Evolutionary conservation across 1,284 basidiomycete genomes (phyloP).

Genomic region (Lentinus polychrous): DNA sequence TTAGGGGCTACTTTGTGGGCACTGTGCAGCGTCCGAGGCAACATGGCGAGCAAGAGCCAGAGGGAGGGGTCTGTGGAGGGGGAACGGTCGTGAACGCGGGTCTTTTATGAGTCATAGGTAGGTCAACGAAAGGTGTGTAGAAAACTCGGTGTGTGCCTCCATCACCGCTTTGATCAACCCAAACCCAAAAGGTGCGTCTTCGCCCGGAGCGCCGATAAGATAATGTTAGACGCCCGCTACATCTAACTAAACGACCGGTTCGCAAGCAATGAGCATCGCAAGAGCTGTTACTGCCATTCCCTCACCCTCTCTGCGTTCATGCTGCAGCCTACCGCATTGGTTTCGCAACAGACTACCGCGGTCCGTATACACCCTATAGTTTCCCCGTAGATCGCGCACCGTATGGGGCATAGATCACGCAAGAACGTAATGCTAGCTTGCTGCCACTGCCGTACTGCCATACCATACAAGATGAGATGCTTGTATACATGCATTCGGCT

Average conservation of each 20-base stretch:
- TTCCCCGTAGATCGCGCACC: too few species aligned
- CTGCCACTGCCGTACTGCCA: too few species aligned
- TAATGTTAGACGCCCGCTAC: not conserved
- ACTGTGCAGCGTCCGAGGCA: constrained; percentile 7
- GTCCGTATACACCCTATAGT: too few species aligned
- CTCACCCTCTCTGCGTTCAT: not conserved
- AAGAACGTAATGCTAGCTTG: too few species aligned
- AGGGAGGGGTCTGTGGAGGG: constrained; percentile 1
- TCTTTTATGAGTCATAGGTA: constrained; percentile 15
- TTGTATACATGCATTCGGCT: too few species aligned
- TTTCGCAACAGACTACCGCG: too few species aligned
- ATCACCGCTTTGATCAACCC: constrained; percentile 1
- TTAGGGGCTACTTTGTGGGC: constrained; percentile 7
- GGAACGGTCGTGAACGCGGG: constrained; percentile 2
- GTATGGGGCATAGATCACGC: too few species aligned
- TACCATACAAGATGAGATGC: too few species aligned
- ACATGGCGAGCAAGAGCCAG: constrained; percentile 6
- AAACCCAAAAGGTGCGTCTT: not conserved
- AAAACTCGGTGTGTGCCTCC: constrained; percentile 4
- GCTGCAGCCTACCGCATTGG: too few species aligned
- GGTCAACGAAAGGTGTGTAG: constrained; percentile 8
- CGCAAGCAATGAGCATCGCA: not conserved
- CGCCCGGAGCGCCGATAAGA: constrained; percentile 1
- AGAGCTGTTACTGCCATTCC: constrained; percentile 6
- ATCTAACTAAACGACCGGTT: not conserved